phyloP scores from a whole-genome alignment of 192 early-diverging fungal species.

The Anaeromyces robustus region DNA sequence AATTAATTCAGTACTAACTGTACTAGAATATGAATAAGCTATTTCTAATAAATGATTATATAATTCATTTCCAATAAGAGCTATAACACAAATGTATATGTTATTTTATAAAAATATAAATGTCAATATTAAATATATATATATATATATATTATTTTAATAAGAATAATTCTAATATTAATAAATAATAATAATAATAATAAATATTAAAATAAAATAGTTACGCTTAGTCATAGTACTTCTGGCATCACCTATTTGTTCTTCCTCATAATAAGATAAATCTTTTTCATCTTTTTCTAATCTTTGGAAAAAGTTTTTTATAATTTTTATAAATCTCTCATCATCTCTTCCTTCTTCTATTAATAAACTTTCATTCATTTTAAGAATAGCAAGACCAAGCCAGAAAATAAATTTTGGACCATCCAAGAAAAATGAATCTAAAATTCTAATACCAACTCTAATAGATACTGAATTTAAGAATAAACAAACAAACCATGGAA shows the following conservation, averaged over 20 bases:
- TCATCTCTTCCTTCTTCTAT: conserved; percentile 25
- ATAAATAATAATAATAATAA: not conserved
- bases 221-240: not conserved
- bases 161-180: no score
- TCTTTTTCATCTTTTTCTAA: conserved; percentile 15
- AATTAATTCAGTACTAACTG: conserved; percentile 25
- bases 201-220: no score
- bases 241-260: conserved; percentile 2
- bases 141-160: no score
- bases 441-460: conserved; percentile 22
- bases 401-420: conserved; percentile 48
- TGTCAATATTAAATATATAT: not conserved
- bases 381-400: conserved; percentile 31
- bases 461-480: conserved; percentile 36
- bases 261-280: conserved; percentile 2
- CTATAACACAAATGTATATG: not conserved
- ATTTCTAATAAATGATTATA: conserved; percentile 19
- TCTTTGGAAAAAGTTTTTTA: conserved; percentile 33
- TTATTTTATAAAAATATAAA: not conserved
- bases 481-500: conserved; percentile 44
- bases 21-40: conserved; percentile 20
- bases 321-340: conserved; percentile 30
- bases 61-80: conserved; percentile 17
- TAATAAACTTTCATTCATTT: conserved; percentile 32
- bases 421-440: conserved; percentile 44